These are phyloP conservation scores for Seiridium unicorne DNA, from an alignment of 2,329 filamentous ascomycete species.

Conservation along the genomic window DNA sequence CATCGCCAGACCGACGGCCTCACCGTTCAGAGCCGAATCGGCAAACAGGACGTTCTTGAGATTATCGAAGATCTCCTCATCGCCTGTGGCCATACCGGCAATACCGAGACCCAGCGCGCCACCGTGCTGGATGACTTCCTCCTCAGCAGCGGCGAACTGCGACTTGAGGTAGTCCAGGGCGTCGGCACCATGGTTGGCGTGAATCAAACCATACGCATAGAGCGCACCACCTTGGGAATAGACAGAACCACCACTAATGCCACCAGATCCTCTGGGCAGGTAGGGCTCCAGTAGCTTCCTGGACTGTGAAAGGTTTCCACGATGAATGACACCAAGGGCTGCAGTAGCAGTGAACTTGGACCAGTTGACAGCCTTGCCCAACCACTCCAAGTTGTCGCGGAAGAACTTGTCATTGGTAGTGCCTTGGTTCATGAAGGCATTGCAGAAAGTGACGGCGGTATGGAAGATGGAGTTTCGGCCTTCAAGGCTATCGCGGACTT, in stretches of 20 bases:
- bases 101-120: slow-evolving; percentile 93
- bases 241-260: slow-evolving; percentile 76
- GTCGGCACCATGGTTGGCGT: slow-evolving; percentile 93
- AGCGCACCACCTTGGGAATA: slow-evolving; percentile 96
- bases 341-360: slow-evolving; percentile 98
- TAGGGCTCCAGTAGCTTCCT: slow-evolving; percentile 94
- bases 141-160: slow-evolving; percentile 72
- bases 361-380: slow-evolving; percentile 98
- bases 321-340: slow-evolving; percentile 92
- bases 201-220: slow-evolving; percentile 93
- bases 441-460: slow-evolving; percentile 93
- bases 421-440: slow-evolving; percentile 98
- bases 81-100: slow-evolving; percentile 94
- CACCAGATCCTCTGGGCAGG: slow-evolving; percentile 68
- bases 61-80: slow-evolving; percentile 86
- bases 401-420: slow-evolving; percentile 99
- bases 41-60: slow-evolving; percentile 86
- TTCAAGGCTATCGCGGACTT: slow-evolving; percentile 92
- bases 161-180: slow-evolving; percentile 77
- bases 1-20: slow-evolving; percentile 94
- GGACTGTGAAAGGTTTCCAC: slow-evolving; percentile 90
- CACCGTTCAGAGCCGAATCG: slow-evolving; percentile 94
- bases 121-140: slow-evolving; percentile 96
- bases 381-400: slow-evolving; percentile 95
- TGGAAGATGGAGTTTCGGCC: slow-evolving; percentile 98